Base-by-base conservation (phyloP, 2,329 filamentous ascomycete species). In the Colletotrichum falcatum region DNA sequence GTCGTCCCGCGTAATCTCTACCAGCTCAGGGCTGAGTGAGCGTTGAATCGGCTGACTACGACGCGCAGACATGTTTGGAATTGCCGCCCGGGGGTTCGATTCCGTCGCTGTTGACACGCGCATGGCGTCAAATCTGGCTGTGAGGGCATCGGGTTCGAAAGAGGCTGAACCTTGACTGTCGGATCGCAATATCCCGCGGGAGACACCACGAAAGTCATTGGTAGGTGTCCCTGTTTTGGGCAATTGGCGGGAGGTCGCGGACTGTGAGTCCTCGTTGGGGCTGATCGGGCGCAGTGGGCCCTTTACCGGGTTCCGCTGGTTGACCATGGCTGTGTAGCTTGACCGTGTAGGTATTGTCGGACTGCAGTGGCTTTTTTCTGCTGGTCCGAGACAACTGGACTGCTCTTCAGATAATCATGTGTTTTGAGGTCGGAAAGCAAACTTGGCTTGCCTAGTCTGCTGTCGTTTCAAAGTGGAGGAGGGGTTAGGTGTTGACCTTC, bases 291-390 rank as follows among this genome's bases (percentile, higher is more conserved):
- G 84, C 76, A 76, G 77, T 44, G 79, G 83, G 77, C 75, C 81
- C 83, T 81, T 85, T 72, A 80, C 83, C 70, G 77, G 85, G 76
- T 75, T 85, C 74, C 77, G 84, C 80, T 82, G 86, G 76, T 81
- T 84, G 74, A 82, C 86, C 85, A 86, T 87, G 74, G 61, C 74
- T 73, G 58, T 54, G 37, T 46, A 55, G 23, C n/a, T 44, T 18
- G 37, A 48, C n/a, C 23, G 48, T n/a, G 35, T n/a, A 42, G 37
- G 5, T n/a, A 20, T 23, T 9, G 56, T 11, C 46, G 56, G 39
- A 44, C 39, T 61, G 39, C 64, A 61, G 33, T 72, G 67, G 26
- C 35, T 64, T 16, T 12, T 55, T 48, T 35, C 46, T 23, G 69
- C 65, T 26, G 59, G 64, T 39, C 66, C 70, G 59, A 69, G 42